Conservation (phyloP, 2,329 filamentous ascomycete species). For the Nothomitra cinnamomea region DNA sequence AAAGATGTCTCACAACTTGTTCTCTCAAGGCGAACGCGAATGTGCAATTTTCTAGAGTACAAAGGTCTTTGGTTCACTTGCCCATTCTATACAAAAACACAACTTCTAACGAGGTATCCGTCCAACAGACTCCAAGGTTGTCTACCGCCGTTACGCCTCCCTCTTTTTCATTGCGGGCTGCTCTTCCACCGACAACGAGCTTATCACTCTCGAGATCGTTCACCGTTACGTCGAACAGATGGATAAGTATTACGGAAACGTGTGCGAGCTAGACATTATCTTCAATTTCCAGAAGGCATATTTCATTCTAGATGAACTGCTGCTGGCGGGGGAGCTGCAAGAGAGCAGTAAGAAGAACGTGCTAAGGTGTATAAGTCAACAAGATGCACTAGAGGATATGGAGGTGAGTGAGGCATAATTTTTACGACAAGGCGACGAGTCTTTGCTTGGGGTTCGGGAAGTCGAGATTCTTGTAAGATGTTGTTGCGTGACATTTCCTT, state of each 20-base stretch:
- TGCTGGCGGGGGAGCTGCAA: slow-evolving; percentile 91
- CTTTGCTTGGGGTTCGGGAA: not conserved
- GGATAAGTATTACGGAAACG: slow-evolving; percentile 99
- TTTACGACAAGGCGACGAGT: not conserved
- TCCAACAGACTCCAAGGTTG: slow-evolving; percentile 81
- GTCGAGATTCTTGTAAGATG: not conserved
- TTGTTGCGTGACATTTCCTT: not conserved
- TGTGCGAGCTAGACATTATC: slow-evolving; percentile 98
- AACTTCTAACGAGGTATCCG: not conserved
- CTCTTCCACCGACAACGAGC: slow-evolving; percentile 91
- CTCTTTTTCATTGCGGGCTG: slow-evolving; percentile 98
- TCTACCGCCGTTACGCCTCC: slow-evolving; percentile 95
- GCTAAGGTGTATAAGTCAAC: slow-evolving; percentile 83
- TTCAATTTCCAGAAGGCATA: slow-evolving; percentile 99
- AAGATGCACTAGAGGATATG: slow-evolving; percentile 96
- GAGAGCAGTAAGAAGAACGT: slow-evolving; percentile 99
- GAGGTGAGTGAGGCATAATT: slow-evolving; percentile 53
- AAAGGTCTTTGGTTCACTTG: slow-evolving; percentile 48
- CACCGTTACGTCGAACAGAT: slow-evolving; percentile 99
- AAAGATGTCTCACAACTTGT: slow-evolving; percentile 98
- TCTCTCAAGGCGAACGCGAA: slow-evolving; percentile 83
- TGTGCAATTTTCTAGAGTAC: slow-evolving; percentile 99
- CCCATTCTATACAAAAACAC: slow-evolving; percentile 2
- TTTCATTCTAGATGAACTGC: slow-evolving; percentile 92
- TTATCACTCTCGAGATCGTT: slow-evolving; percentile 96